Conservation (phyloP, 2,329 filamentous ascomycete species). For the Raffaelea ambrosiae region DNA sequence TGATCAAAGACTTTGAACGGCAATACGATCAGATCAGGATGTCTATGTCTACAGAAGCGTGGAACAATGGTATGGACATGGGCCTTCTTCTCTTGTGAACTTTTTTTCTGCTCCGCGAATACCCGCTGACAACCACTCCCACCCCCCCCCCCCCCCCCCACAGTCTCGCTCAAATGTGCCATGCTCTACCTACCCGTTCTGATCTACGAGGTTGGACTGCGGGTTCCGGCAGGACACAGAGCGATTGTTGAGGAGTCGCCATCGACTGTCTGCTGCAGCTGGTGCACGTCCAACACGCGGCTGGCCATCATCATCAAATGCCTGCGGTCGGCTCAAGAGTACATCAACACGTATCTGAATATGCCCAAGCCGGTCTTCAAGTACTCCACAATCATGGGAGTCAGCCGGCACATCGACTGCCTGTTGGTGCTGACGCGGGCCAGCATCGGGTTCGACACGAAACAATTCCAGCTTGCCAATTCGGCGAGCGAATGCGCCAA, state of each 20-base stretch:
- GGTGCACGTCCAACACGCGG: slow-evolving; percentile 13
- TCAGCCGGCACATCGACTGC: slow-evolving; percentile 13
- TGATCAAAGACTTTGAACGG: slow-evolving; percentile 14
- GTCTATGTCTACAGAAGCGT: slow-evolving; percentile 7
- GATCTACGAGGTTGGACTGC: slow-evolving; percentile 14
- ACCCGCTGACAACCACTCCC: too few species aligned
- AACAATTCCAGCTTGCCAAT: slow-evolving; percentile 3
- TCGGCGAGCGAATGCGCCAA: not conserved
- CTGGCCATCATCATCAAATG: slow-evolving; percentile 11
- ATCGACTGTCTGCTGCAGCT: slow-evolving; percentile 11
- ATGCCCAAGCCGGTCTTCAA: slow-evolving; percentile 6
- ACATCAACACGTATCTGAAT: slow-evolving; percentile 9
- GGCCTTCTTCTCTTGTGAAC: not conserved
- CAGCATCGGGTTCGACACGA: slow-evolving; percentile 7
- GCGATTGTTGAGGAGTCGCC: not conserved
- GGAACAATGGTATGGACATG: slow-evolving; percentile 10
- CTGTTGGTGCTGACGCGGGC: slow-evolving; percentile 11
- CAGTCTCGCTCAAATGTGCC: slow-evolving; percentile 9
- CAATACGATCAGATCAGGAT: slow-evolving; percentile 11
- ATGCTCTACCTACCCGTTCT: slow-evolving; percentile 12
- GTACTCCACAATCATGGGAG: slow-evolving; percentile 10
- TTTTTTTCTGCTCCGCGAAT: not conserved
- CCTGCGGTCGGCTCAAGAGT: slow-evolving; percentile 12
- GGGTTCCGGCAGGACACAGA: slow-evolving; percentile 7
- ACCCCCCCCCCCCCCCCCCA: too few species aligned